Evolutionary conservation across 208 protist species (phyloP).

Genomic region (Crithidia bombi): DNA sequence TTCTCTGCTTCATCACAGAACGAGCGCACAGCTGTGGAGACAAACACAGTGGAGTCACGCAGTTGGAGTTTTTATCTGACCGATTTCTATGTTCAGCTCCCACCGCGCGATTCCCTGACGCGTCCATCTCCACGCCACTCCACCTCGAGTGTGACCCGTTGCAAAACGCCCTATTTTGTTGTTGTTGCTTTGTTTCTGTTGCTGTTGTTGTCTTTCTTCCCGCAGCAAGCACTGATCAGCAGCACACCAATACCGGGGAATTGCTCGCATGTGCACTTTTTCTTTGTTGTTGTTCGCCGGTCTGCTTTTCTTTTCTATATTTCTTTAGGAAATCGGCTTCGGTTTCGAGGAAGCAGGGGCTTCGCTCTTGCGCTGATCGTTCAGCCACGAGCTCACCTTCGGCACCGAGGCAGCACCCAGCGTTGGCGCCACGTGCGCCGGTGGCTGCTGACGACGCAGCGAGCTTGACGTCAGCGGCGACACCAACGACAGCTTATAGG

Average conservation of each 20-base stretch:
- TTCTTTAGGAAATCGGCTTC: conserved; percentile 3
- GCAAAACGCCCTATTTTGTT: too few species aligned
- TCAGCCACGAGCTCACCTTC: conserved; percentile 25
- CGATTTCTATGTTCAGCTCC: conserved; percentile 22
- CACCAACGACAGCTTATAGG: conserved; percentile 37
- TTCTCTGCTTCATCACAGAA: too few species aligned
- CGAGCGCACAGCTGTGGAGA: too few species aligned
- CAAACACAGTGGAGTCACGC: background rate
- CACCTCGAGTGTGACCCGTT: too few species aligned
- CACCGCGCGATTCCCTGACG: background rate
- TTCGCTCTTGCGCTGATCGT: conserved; percentile 16
- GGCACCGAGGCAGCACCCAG: background rate
- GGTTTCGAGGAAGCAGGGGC: background rate
- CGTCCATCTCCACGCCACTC: too few species aligned
- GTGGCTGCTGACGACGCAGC: conserved; percentile 15
- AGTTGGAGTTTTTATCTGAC: conserved; percentile 4
- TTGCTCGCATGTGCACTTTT: too few species aligned
- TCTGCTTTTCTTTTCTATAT: background rate
- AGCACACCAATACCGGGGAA: too few species aligned
- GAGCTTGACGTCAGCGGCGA: conserved; percentile 30
- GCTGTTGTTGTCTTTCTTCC: background rate
- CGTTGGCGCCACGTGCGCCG: conserved; percentile 9
- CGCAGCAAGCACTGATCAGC: too few species aligned
- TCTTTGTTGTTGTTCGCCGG: too few species aligned
- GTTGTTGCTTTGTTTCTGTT: background rate